Evolutionary conservation across 2,329 filamentous ascomycete genomes (phyloP).

Genomic region (Apiospora pterosperma): DNA sequence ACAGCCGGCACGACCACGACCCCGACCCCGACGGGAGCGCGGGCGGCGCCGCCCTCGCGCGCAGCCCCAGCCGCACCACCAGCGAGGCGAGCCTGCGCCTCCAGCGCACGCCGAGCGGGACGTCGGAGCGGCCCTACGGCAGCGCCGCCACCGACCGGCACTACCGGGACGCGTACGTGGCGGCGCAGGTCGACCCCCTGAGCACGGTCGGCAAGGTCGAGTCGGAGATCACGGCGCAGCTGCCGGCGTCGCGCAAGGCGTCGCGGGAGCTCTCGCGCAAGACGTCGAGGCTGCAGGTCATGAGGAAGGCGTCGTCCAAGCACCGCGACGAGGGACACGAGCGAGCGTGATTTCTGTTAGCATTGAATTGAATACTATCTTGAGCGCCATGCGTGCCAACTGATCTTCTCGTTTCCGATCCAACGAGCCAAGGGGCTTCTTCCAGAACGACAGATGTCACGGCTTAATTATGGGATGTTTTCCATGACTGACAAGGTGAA

Average conservation of each 20-base stretch:
- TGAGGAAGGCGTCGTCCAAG: neutral
- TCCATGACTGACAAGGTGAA: no score
- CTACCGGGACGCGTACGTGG: slow-evolving; percentile 14
- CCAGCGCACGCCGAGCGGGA: neutral
- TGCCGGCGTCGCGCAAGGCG: neutral
- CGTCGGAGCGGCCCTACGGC: neutral
- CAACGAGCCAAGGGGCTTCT: no score
- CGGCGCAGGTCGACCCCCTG: slow-evolving; percentile 12
- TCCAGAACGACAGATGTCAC: no score
- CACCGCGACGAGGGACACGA: neutral
- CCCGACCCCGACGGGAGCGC: neutral
- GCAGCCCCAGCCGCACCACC: slow-evolving; percentile 2
- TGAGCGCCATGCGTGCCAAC: no score
- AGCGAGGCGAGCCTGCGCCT: slow-evolving; percentile 8
- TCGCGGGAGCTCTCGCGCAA: neutral
- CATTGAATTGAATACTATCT: no score
- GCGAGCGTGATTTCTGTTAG: no score
- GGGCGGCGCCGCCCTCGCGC: no score
- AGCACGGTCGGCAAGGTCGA: slow-evolving; percentile 8
- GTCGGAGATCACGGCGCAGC: slow-evolving; percentile 8
- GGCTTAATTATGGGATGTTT: no score
- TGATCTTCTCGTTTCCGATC: no score
- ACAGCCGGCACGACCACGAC: neutral
- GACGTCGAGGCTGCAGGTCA: neutral
- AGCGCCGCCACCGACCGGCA: neutral